Evolutionary conservation across 2,329 filamentous ascomycete species (phyloP).

Genomic region (Botrytis pseudocinerea): DNA sequence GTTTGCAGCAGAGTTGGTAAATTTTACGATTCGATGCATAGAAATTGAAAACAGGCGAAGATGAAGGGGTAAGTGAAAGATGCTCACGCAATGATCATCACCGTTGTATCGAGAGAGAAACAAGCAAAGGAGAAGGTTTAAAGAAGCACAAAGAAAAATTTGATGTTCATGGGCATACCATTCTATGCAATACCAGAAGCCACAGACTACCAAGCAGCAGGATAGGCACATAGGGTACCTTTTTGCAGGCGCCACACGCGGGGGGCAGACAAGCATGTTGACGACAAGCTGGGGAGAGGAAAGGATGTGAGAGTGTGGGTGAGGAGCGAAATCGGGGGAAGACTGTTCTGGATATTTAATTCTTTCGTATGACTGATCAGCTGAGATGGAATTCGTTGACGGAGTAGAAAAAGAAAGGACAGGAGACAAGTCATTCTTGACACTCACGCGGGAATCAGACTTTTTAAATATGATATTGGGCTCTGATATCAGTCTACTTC

Average conservation of each 20-base stretch:
- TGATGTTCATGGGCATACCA: neutral
- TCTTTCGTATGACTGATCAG: neutral
- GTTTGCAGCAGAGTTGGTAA: neutral
- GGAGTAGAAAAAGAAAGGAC: neutral
- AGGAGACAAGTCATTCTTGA: neutral
- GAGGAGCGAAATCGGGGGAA: slow-evolving; percentile 5
- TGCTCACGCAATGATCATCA: neutral
- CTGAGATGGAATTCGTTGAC: neutral
- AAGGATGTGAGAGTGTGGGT: slow-evolving; percentile 2
- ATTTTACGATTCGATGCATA: neutral
- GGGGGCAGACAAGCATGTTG: slow-evolving; percentile 20
- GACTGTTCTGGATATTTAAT: neutral
- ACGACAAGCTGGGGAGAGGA: slow-evolving; percentile 11
- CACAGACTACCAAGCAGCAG: neutral
- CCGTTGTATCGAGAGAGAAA: neutral
- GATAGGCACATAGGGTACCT: neutral
- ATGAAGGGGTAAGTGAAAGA: neutral
- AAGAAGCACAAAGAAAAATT: neutral
- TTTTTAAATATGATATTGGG: neutral
- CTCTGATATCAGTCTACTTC: slow-evolving; percentile 1
- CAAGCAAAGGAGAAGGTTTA: neutral
- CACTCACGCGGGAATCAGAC: neutral
- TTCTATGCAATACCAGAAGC: neutral
- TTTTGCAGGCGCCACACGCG: slow-evolving; percentile 16
- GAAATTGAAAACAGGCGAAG: neutral